A percentile compares a stretch with the other conserved stretches of the same genome.
Evolutionary conservation across 768 basidiomycete species (phyloP).

Genomic region (Kondoa malvinella): DNA sequence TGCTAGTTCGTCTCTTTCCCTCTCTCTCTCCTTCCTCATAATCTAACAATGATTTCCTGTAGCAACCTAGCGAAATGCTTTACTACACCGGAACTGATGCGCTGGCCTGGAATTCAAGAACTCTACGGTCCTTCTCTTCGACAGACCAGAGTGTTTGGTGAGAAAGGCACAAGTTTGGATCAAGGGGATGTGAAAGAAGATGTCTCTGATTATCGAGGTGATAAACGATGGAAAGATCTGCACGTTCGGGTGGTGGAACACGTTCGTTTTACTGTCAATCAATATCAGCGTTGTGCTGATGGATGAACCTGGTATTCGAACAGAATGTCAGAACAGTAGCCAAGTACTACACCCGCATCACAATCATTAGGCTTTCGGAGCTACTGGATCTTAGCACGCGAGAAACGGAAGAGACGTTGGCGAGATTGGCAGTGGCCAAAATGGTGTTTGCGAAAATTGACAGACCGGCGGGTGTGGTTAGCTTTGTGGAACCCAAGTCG

Average conservation of each 20-base stretch:
- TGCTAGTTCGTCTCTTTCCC: slow-evolving; percentile 15
- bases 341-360: slow-evolving; percentile 86
- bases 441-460: slow-evolving; percentile 89
- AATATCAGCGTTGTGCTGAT: background rate
- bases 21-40: slow-evolving; percentile 6
- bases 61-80: slow-evolving; percentile 92
- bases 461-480: slow-evolving; percentile 72
- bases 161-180: slow-evolving; percentile 24
- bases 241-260: slow-evolving; percentile 94
- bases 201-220: slow-evolving; percentile 32
- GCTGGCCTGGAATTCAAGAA: slow-evolving; percentile 83
- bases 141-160: slow-evolving; percentile 60
- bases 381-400: slow-evolving; percentile 68
- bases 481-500: slow-evolving; percentile 56
- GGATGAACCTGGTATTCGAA: background rate
- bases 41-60: slow-evolving; percentile 10
- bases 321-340: slow-evolving; percentile 93
- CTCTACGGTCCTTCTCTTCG: slow-evolving; percentile 72
- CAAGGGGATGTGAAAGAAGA: slow-evolving; percentile 27
- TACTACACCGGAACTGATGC: slow-evolving; percentile 76
- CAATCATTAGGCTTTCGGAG: slow-evolving; percentile 58
- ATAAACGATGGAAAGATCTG: slow-evolving; percentile 79
- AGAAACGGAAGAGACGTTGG: slow-evolving; percentile 74
- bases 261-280: slow-evolving; percentile 39
- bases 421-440: slow-evolving; percentile 74